Conservation (phyloP, 169 alveolate species). For the Plasmodium coatneyi region DNA sequence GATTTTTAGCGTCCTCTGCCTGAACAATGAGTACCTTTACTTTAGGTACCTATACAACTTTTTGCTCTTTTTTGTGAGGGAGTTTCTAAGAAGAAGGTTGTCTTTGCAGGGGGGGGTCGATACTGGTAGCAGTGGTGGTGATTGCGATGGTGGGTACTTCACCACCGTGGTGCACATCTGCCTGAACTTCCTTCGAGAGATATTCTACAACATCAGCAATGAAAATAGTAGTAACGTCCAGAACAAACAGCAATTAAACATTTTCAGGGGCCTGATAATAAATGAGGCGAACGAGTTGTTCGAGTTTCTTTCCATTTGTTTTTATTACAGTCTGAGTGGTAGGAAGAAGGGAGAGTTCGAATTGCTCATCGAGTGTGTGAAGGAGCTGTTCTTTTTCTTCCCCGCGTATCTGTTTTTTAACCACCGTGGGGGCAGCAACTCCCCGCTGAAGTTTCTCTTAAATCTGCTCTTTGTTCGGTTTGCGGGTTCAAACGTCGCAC, state of each 20-base stretch:
- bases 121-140: background rate
- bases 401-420: conserved; percentile 40
- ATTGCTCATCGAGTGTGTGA: conserved; percentile 35
- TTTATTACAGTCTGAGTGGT: conserved; percentile 5
- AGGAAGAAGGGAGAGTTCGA: conserved; percentile 23
- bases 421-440: background rate
- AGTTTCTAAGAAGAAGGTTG: conserved; percentile 3
- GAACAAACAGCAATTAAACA: conserved; percentile 17
- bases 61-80: conserved; percentile 19
- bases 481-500: background rate
- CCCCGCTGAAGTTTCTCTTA: conserved; percentile 39
- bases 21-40: conserved; percentile 29
- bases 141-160: background rate
- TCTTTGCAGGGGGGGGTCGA: background rate
- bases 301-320: conserved; percentile 4
- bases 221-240: conserved; percentile 8
- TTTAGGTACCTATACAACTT: conserved; percentile 41
- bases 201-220: conserved; percentile 40
- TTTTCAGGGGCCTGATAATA: conserved; percentile 8
- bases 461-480: conserved; percentile 5
- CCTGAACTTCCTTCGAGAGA: conserved; percentile 46
- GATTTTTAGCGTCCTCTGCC: conserved; percentile 54
- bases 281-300: conserved; percentile 36
- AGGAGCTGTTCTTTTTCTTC: conserved; percentile 58
- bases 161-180: conserved; percentile 31